Percentiles rank a stretch among this genome's conserved stretches.
phyloP scores from a whole-genome alignment of 2,329 filamentous ascomycete species.

The Onygena corvina region DNA sequence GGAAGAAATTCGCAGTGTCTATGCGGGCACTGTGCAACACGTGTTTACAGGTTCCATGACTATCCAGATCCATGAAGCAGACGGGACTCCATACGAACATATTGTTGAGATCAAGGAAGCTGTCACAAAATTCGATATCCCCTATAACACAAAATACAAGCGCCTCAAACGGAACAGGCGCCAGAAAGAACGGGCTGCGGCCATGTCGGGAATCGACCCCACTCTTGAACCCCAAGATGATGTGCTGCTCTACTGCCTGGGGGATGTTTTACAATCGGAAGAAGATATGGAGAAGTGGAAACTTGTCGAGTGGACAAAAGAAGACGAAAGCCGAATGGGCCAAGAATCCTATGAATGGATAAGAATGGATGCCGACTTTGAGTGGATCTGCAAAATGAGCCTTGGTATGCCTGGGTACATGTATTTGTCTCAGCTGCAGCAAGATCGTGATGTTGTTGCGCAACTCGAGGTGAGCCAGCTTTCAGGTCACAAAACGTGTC shows the following conservation, averaged over 20 bases:
- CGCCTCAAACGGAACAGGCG: constrained; percentile 77
- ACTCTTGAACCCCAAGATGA: constrained; percentile 60
- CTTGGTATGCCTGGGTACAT: constrained; percentile 84
- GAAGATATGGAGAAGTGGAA: constrained; percentile 77
- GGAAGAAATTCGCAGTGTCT: constrained; percentile 60
- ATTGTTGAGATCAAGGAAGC: constrained; percentile 91
- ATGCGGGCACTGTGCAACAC: constrained; percentile 57
- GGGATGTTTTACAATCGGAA: constrained; percentile 72
- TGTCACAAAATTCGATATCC: constrained; percentile 77
- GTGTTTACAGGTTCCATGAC: constrained; percentile 95
- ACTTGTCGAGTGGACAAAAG: constrained; percentile 75
- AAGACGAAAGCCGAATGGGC: constrained; percentile 83
- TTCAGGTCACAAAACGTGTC: no score
- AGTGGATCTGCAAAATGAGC: constrained; percentile 85
- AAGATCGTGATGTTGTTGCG: constrained; percentile 94
- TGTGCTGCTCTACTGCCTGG: constrained; percentile 76
- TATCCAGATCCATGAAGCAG: constrained; percentile 92
- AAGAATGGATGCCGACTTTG: constrained; percentile 92
- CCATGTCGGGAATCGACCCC: constrained; percentile 51
- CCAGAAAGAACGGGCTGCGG: constrained; percentile 63
- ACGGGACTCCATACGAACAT: constrained; percentile 95
- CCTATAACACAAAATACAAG: constrained; percentile 99
- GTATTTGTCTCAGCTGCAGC: constrained; percentile 94
- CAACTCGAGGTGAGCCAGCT: constrained; percentile 44
- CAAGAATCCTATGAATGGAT: constrained; percentile 98